These are phyloP conservation scores for Nicotiana noctiflora DNA, from an alignment of 257 asterid species.

Conservation along the genomic window DNA sequence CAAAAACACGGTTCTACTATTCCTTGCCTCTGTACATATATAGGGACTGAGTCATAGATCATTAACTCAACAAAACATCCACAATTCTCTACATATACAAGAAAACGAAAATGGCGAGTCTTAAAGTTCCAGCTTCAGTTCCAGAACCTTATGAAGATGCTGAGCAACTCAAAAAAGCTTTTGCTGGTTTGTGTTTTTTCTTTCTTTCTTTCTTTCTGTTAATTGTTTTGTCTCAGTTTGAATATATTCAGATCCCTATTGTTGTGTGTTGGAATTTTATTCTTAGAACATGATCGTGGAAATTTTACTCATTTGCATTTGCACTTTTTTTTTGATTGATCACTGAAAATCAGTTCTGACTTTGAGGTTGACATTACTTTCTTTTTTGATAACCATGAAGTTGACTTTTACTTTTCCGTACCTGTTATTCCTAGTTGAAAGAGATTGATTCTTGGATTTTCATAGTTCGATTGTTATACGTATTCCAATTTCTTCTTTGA, in stretches of 20 bases:
- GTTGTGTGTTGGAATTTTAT: not conserved
- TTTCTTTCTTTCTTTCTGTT: not conserved
- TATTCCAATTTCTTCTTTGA: not conserved
- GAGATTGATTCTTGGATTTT: not conserved
- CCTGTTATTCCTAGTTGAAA: not conserved
- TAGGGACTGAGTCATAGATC: not conserved
- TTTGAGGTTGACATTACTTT: not conserved
- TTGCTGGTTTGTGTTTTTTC: conserved; percentile 38
- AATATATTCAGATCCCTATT: not conserved
- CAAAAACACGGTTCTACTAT: not conserved
- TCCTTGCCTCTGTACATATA: too few species aligned
- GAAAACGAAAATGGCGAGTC: conserved; percentile 50
- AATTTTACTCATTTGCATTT: not conserved
- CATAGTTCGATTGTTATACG: not conserved
- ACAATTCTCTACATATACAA: not conserved
- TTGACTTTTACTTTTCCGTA: not conserved
- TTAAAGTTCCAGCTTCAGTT: conserved; percentile 55
- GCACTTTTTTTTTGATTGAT: not conserved
- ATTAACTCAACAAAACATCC: not conserved
- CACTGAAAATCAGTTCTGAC: not conserved
- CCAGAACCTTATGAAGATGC: conserved; percentile 66
- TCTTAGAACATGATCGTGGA: not conserved
- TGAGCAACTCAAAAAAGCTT: conserved; percentile 72
- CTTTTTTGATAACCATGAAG: not conserved
- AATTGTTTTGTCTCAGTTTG: not conserved